Percentiles rank a stretch among this genome's conserved stretches.
phyloP scores from a whole-genome alignment of 1,284 basidiomycete genomes.

The Ganoderma sinense region DNA sequence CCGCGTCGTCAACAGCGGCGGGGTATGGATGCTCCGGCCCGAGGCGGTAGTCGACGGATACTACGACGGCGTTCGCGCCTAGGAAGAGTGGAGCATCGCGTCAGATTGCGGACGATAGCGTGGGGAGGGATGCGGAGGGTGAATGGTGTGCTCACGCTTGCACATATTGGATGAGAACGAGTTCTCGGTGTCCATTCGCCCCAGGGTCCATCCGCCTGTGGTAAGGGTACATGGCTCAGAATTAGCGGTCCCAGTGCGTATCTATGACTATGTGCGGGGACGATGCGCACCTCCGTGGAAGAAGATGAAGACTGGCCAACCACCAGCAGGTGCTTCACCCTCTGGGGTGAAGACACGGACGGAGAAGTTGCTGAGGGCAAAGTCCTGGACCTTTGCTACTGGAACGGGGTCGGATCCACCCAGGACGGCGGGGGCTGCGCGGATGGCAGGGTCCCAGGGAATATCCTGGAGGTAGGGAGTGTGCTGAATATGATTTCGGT shows the following conservation, averaged over 20 bases:
- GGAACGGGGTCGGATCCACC: conserved; percentile 61
- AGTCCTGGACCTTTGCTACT: conserved; percentile 61
- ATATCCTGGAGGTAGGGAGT: conserved; percentile 59
- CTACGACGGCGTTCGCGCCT: conserved; percentile 63
- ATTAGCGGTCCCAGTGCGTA: neutral
- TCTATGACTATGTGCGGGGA: neutral
- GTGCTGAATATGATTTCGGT: conserved; percentile 56
- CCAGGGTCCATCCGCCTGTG: conserved; percentile 75
- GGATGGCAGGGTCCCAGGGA: conserved; percentile 65
- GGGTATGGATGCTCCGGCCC: conserved; percentile 81
- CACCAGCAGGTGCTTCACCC: conserved; percentile 51
- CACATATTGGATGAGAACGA: conserved; percentile 66
- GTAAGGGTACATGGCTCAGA: neutral
- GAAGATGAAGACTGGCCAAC: conserved; percentile 70
- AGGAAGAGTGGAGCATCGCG: neutral
- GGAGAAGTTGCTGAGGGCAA: conserved; percentile 52
- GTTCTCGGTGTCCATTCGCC: conserved; percentile 64
- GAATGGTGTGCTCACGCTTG: conserved; percentile 47
- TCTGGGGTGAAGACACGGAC: conserved; percentile 68
- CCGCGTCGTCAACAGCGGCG: conserved; percentile 75
- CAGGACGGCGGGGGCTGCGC: conserved; percentile 60
- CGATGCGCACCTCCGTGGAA: conserved; percentile 61
- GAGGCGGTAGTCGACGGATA: conserved; percentile 78
- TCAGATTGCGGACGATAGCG: neutral
- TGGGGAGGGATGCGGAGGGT: neutral